Evolutionary conservation across 345 rosid species (phyloP), one percentile per base, ranked within the genome.

Genomic region (thale cress (Arabidopsis thaliana)): DNA sequence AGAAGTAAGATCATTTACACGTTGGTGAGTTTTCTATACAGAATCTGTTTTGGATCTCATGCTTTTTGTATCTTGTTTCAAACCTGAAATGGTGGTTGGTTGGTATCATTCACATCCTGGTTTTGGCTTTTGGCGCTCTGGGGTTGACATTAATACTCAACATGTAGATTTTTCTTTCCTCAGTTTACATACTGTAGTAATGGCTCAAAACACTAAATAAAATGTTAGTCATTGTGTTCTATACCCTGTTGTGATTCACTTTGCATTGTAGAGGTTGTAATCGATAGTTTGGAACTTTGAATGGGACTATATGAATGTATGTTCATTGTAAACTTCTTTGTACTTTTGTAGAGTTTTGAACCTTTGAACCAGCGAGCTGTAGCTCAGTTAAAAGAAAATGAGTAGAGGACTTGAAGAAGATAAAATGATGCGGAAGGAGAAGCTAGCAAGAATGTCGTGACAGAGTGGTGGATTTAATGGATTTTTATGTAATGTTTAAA

Each of bases 21-120:
- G 20, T 16, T 16, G 20, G 20, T 16, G 20, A 16, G 20, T 16
- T 16, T 16, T 16, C 20, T 0, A 16, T 16, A 16, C 20, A 16
- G 20, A 16, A 16, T 16, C 20, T 16, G 20, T 16, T 16, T 16
- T 16, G 20, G 30, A 28, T 28, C 3, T 28, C 30, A 28, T 28
- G 30, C 3, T 28, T 28, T 28, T 37, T 65, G 25, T 23, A 44
- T 59, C 1, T 2, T 45, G 6, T 3, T 82, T 53, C 88, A 92
- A 97, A 79, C 97, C 97, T 59, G 97, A 95, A 80, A 95, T 95
- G 99, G 99, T 95, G 59, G 99, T 95, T 34, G 99, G 97, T 3
- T 95, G 99, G 99, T 95, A 92, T 84, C 99, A 95, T 76, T 92
- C 99, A 0, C 99, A 95, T 84, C 99, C 97, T 77, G 99, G 99